phyloP scores from a whole-genome alignment of 202 grass and related monocot species.

The Brachypodium distachyon region DNA sequence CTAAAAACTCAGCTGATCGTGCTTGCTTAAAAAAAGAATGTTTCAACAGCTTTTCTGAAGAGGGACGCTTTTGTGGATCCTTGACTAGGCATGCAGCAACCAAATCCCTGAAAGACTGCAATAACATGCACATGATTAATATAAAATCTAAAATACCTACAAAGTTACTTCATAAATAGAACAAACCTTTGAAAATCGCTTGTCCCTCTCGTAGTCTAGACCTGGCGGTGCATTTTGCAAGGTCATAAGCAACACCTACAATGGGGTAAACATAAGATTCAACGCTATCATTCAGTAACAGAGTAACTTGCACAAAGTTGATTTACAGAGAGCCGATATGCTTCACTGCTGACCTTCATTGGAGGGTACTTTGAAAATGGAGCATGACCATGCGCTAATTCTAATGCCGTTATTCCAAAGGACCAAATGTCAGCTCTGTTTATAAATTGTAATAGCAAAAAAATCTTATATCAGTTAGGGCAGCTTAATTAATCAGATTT shows the following conservation, averaged over 20 bases:
- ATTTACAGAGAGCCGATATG: slow-evolving; percentile 1
- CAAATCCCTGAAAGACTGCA: slow-evolving; percentile 86
- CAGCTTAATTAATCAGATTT: slow-evolving; percentile 9
- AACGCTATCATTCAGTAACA: slow-evolving; percentile 2
- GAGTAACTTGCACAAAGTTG: not conserved
- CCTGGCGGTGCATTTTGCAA: slow-evolving; percentile 95
- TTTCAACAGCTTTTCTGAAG: slow-evolving; percentile 79
- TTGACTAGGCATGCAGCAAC: slow-evolving; percentile 88
- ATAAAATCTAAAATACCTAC: slow-evolving; percentile 1
- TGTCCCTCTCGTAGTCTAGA: slow-evolving; percentile 91
- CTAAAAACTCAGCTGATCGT: slow-evolving; percentile 54
- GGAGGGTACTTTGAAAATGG: slow-evolving; percentile 98
- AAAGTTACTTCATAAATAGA: slow-evolving; percentile 10
- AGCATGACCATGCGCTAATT: slow-evolving; percentile 93
- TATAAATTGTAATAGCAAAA: slow-evolving; percentile 12
- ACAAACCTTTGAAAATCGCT: slow-evolving; percentile 82
- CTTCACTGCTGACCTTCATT: slow-evolving; percentile 65
- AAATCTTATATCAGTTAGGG: slow-evolving; percentile 5
- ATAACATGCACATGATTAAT: slow-evolving; percentile 6
- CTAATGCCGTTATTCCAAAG: slow-evolving; percentile 94
- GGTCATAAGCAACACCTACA: slow-evolving; percentile 94
- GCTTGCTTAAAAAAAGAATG: slow-evolving; percentile 93
- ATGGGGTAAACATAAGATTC: not conserved
- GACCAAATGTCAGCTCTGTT: slow-evolving; percentile 98
- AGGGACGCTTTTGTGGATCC: slow-evolving; percentile 87